phyloP scores from a whole-genome alignment of 2,329 filamentous ascomycete genomes.

The Cladosporium velox region DNA sequence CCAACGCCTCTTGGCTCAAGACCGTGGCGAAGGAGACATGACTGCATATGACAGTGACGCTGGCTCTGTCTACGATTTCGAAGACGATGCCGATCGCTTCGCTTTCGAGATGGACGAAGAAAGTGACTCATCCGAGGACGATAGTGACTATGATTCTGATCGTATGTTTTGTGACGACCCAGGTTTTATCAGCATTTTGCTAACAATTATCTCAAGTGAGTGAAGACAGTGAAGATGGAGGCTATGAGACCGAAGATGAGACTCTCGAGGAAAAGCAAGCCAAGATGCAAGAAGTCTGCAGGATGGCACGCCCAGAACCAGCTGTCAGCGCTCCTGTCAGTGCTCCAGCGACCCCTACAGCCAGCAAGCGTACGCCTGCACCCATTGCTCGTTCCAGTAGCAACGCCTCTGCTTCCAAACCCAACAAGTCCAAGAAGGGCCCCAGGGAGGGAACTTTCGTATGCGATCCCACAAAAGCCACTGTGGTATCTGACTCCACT shows the following conservation, averaged over 20 bases:
- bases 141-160: slow-evolving; percentile 34
- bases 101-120: slow-evolving; percentile 36
- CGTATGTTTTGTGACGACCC: slow-evolving; percentile 32
- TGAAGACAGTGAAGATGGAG: slow-evolving; percentile 38
- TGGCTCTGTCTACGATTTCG: slow-evolving; percentile 39
- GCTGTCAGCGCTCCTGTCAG: slow-evolving; percentile 14
- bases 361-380: slow-evolving; percentile 24
- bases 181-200: slow-evolving; percentile 19
- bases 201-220: slow-evolving; percentile 36
- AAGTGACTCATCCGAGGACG: slow-evolving; percentile 34
- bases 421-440: slow-evolving; percentile 25
- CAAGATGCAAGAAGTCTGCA: slow-evolving; percentile 27
- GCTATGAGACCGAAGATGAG: slow-evolving; percentile 37
- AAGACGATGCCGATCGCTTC: slow-evolving; percentile 35
- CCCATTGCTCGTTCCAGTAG: slow-evolving; percentile 27
- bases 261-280: slow-evolving; percentile 27
- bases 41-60: slow-evolving; percentile 34
- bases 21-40: slow-evolving; percentile 25
- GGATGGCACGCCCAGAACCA: slow-evolving; percentile 12
- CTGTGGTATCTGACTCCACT: slow-evolving; percentile 25
- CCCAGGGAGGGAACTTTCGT: slow-evolving; percentile 32
- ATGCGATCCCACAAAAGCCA: slow-evolving; percentile 31
- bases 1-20: slow-evolving; percentile 26
- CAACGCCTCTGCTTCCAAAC: slow-evolving; percentile 26
- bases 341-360: slow-evolving; percentile 12